A percentile compares a stretch with the other conserved stretches of the same genome.
These are phyloP conservation scores for Pyrenophora tritici-repentis DNA, from an alignment of 2,329 filamentous ascomycete species.

Conservation along the genomic window DNA sequence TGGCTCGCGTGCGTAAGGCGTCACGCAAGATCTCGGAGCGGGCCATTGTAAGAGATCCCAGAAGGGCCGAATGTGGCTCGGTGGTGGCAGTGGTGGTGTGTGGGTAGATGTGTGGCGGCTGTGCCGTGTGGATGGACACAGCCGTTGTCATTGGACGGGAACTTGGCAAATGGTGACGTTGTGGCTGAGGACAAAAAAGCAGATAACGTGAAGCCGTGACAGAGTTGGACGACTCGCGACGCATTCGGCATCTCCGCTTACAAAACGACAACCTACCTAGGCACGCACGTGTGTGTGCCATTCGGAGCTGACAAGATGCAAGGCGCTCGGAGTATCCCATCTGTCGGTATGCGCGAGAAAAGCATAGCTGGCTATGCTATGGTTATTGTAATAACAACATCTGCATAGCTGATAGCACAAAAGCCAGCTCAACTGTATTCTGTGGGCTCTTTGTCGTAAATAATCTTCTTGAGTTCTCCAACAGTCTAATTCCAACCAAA, in stretches of 20 bases:
- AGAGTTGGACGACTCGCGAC: background rate
- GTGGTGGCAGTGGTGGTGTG: background rate
- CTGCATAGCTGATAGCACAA: too few species aligned
- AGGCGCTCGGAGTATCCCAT: background rate
- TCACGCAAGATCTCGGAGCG: conserved; percentile 6
- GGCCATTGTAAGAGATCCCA: conserved; percentile 8
- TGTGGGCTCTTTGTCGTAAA: too few species aligned
- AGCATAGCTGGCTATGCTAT: too few species aligned
- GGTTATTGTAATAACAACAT: too few species aligned
- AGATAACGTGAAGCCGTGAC: conserved; percentile 8
- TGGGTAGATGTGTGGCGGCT: background rate
- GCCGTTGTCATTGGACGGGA: background rate
- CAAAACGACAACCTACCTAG: background rate
- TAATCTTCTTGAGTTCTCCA: too few species aligned
- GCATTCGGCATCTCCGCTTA: background rate
- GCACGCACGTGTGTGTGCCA: background rate
- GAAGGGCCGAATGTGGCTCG: conserved; percentile 6
- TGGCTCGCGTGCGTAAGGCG: background rate
- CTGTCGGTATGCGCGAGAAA: background rate
- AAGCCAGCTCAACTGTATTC: too few species aligned
- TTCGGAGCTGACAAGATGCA: background rate
- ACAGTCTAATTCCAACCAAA: too few species aligned
- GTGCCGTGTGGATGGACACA: background rate
- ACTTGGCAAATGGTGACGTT: conserved; percentile 5
- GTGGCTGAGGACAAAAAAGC: conserved; percentile 4